Base-by-base conservation (phyloP, 2,329 filamentous ascomycete genomes). In the Cercospora beticola region DNA sequence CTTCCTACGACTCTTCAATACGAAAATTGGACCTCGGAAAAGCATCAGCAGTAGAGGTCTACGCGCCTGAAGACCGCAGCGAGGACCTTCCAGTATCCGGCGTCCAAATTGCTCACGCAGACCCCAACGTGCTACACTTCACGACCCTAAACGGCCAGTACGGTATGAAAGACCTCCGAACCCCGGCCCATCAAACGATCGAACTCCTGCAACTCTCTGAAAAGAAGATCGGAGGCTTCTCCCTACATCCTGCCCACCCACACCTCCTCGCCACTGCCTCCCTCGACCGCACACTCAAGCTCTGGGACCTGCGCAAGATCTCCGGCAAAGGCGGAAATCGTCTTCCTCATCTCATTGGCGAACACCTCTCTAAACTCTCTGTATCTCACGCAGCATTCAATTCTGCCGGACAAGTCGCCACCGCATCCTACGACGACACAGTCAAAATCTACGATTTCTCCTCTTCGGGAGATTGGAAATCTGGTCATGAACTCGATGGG, bases 151-250 rank as follows among this genome's bases (percentile, higher is more conserved):
- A 92, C 36, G 95, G 95, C 1, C 84, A 84, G 0, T 89, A 98
- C 30, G 94, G 94, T 0, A 89, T 91, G 0, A 89, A 95, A 76
- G 95, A 99, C 76, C 85, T 90, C 65, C 88, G 94, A 7, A 85
- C 86, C 0, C 80, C 82, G 0, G 79, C 85, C 0, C 81, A 81
- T 6, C 84, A 88, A 2, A 85, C 86, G 0, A 76, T 75, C 1
- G 87, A 93, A 16, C 82, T 91, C 1, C 96, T 92, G 86, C 85
- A 88, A 8, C 83, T 98, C 0, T 91, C 90, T 0, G 93, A 96
- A 64, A 94, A 97, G 79, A 99, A 99, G 77, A 97, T 99, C 64
- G 95, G 95, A 18, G 95, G 95, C 0, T 98, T 98, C 79, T 91
- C 90, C 0, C 80, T 97, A 1, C 90, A 96, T 74, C 94, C 95